Evolutionary conservation across 2,329 filamentous ascomycete genomes (phyloP).

Genomic region (Decorospora gaudefroyi): DNA sequence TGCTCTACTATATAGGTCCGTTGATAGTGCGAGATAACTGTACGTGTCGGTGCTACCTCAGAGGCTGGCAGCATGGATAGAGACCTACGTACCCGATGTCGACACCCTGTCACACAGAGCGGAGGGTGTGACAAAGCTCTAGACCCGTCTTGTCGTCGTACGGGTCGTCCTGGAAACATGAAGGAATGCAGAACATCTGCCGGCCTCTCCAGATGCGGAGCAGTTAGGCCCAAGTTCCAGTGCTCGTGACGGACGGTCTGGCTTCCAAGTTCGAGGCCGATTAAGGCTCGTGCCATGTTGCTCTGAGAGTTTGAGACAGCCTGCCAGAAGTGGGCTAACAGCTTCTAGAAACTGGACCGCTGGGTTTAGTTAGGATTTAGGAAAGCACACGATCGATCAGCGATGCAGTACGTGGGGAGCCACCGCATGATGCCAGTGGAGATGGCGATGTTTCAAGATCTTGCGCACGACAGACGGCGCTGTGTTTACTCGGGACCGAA

Average conservation of each 20-base stretch:
- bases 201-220: too few species aligned
- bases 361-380: conserved; percentile 6
- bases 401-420: conserved; percentile 8
- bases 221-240: too few species aligned
- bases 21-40: conserved; percentile 4
- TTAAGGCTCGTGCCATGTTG: too few species aligned
- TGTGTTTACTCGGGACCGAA: too few species aligned
- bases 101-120: conserved; percentile 5
- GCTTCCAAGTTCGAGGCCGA: too few species aligned
- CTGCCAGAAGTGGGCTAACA: conserved; percentile 10
- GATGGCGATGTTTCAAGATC: conserved; percentile 6
- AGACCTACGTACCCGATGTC: conserved; percentile 3
- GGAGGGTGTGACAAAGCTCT: conserved; percentile 17
- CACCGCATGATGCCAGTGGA: conserved; percentile 5
- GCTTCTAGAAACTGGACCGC: conserved; percentile 13
- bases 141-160: conserved; percentile 15
- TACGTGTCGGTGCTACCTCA: conserved; percentile 13
- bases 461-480: conserved; percentile 1
- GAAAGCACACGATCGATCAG: conserved; percentile 3
- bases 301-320: too few species aligned
- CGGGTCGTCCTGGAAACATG: conserved; percentile 1
- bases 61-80: conserved; percentile 6
- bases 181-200: neutral
- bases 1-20: conserved; percentile 1
- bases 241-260: conserved; percentile 4